Evolutionary conservation across 257 asterid genomes (phyloP).

Genomic region (Ilex aquifolium): DNA sequence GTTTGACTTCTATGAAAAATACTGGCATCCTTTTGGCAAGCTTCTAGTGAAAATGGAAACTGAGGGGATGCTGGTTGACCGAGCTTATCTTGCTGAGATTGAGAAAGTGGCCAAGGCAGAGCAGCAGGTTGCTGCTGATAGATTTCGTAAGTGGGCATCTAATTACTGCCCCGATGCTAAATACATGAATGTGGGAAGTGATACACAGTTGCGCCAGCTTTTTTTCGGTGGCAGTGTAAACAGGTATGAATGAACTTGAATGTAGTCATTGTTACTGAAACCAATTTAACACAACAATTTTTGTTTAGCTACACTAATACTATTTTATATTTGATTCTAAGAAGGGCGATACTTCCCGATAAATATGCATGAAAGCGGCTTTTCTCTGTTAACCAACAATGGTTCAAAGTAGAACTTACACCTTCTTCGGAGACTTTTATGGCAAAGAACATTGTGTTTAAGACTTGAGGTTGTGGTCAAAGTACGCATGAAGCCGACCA

Average conservation of each 20-base stretch:
- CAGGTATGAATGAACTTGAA: constrained; percentile 40
- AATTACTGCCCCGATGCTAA: constrained; percentile 77
- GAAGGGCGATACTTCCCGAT: too few relatives aligned
- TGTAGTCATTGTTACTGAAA: neutral
- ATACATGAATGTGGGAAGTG: constrained; percentile 95
- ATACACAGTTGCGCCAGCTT: constrained; percentile 79
- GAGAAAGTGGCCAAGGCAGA: constrained; percentile 84
- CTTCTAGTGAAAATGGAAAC: constrained; percentile 87
- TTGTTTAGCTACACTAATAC: too few relatives aligned
- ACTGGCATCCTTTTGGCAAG: constrained; percentile 93
- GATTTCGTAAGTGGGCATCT: constrained; percentile 92
- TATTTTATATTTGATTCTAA: too few relatives aligned
- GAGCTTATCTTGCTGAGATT: constrained; percentile 79
- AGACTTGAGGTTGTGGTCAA: too few relatives aligned
- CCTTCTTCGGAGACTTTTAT: too few relatives aligned
- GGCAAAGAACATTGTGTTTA: too few relatives aligned
- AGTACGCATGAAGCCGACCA: too few relatives aligned
- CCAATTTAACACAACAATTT: too few relatives aligned
- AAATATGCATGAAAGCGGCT: too few relatives aligned
- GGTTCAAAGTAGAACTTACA: too few relatives aligned
- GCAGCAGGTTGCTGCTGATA: constrained; percentile 76
- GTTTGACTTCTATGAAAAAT: constrained; percentile 62
- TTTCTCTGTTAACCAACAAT: too few relatives aligned
- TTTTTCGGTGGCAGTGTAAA: constrained; percentile 89
- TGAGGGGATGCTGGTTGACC: constrained; percentile 92